Evolutionary conservation across 805 yeast species (phyloP), one percentile per base, ranked within the genome.

Genomic region (Schizosaccharomyces octosporus): DNA sequence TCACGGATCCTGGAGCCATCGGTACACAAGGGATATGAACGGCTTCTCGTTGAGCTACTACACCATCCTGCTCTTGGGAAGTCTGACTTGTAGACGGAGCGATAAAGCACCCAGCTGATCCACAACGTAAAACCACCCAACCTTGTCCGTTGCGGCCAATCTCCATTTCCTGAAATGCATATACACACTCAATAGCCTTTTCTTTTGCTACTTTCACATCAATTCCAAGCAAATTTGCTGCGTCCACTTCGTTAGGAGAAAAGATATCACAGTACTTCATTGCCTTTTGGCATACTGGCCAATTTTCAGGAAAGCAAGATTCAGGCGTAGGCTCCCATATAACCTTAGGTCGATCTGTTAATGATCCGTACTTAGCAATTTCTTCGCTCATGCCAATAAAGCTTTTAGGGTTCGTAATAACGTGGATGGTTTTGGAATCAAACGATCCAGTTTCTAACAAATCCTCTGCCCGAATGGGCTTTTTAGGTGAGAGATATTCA

Each of bases 311-410:
- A 0, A 67, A 69, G 69, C 95, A 86, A 24, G 78, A 78, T 63
- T 81, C 85, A 0, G 97, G 97, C 6, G 85, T 78, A 0, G 97
- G 96, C 70, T 89, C 97, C 82, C 88, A 90, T 0, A 85, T 77
- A 62, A 80, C 74, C 1, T 74, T 66, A 3, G 66, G 51, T 63
- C 68, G 43, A 63, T 39, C 62, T 36, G 5, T 61, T 11, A 36
- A 41, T 3, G 31, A 21, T 6, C 48, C 62, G 24, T 45, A 13
- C 32, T 48, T 39, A 2, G 39, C 19, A 4, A 48, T 48, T 19
- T 43, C 59, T 27, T n/a, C 62, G 3, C 13, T 21, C 31, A 63
- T 45, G 21, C 67, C 59, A 19, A 65, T 68, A 62, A 82, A 81
- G 51, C 95, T 69, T 4, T 72, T 76, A 0, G 89, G 81, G 0